Evolutionary conservation across 2,329 filamentous ascomycete genomes (phyloP).

Genomic region (Paramyrothecium sp.): DNA sequence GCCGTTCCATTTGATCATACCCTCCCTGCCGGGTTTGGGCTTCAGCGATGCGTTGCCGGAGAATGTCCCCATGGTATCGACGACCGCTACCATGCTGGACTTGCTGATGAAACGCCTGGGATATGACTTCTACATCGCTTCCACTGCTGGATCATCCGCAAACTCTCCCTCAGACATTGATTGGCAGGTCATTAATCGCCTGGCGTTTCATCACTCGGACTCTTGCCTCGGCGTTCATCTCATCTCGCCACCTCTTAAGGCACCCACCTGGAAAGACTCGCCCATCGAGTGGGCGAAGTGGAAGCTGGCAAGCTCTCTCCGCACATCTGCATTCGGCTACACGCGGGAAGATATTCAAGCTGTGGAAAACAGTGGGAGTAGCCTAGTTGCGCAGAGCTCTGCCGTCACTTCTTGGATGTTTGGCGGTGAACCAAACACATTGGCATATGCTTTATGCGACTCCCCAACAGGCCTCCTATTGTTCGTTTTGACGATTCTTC

Average conservation of each 20-base stretch:
- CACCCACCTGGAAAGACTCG: constrained; percentile 43
- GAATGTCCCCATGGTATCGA: constrained; percentile 45
- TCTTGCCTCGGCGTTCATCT: constrained; percentile 61
- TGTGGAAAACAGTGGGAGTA: constrained; percentile 23
- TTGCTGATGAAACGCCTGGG: constrained; percentile 58
- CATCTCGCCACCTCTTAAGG: constrained; percentile 52
- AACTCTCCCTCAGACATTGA: constrained; percentile 48
- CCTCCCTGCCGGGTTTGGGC: constrained; percentile 63
- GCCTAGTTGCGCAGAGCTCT: constrained; percentile 9
- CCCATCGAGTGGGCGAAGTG: constrained; percentile 54
- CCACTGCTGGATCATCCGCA: constrained; percentile 48
- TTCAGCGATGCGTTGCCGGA: constrained; percentile 62
- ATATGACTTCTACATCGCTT: constrained; percentile 58
- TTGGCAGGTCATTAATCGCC: constrained; percentile 44
- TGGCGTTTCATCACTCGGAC: constrained; percentile 45
- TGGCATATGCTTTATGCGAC: constrained; percentile 61
- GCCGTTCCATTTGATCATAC: constrained; percentile 65
- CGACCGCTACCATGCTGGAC: constrained; percentile 56
- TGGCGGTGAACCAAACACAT: constrained; percentile 49
- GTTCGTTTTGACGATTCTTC: constrained; percentile 48
- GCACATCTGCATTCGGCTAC: constrained; percentile 55
- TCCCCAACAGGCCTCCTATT: constrained; percentile 59
- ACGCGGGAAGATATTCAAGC: constrained; percentile 47
- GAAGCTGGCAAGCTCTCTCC: constrained; percentile 48
- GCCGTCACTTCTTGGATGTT: constrained; percentile 15